Evolutionary conservation across 2,329 filamentous ascomycete species (phyloP), one percentile per base, ranked within the genome.

Genomic region (Cladosporium oxysporum): DNA sequence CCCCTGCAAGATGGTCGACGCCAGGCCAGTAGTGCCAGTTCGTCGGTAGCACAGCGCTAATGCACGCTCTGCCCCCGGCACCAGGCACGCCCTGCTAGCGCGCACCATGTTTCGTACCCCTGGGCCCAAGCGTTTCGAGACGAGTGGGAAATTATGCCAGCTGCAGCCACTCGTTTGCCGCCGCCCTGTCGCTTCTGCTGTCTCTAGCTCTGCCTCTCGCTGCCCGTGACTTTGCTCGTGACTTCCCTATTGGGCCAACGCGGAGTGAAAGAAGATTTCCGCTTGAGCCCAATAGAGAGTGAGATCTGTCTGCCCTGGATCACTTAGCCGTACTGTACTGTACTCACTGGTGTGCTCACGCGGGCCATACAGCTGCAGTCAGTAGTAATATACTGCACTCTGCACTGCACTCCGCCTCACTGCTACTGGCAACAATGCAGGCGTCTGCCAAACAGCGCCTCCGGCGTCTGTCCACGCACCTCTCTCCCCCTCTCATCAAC

Each of bases 21-120:
- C 29, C 52, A 18, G 28, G 5, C 7, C 29, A n/a, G 26, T n/a
- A 55, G 52, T 33, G 31, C 52, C 52, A 31, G 52, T 31, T 55
- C 26, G 29, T 10, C 31, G 52, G 52, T 55, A 33, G 52, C 52
- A 55, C 52, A 1, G 29, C 52, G 29, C 52, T 55, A 55, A 47
- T 47, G 41, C n/a, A 47, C 6, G 3, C n/a, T 47, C 21, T 47
- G 18, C 28, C 18, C 14, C 29, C 28, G 52, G 52, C 52, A 55
- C 52, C 50, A n/a, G 28, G 28, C 23, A 18, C 18, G 18, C 14
- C 55, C 33, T n/a, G 55, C 52, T 57, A 57, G 52, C 52, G 52
- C 29, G 35, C 8, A 35, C 44, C 47, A 37, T 53, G 59, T 62
- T 62, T 53, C 47, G 59, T 18, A 53, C 59, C 59, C 59, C 59